Base-by-base conservation (phyloP, 371 early-diverging fungal species). In the Mucor racemosus region DNA sequence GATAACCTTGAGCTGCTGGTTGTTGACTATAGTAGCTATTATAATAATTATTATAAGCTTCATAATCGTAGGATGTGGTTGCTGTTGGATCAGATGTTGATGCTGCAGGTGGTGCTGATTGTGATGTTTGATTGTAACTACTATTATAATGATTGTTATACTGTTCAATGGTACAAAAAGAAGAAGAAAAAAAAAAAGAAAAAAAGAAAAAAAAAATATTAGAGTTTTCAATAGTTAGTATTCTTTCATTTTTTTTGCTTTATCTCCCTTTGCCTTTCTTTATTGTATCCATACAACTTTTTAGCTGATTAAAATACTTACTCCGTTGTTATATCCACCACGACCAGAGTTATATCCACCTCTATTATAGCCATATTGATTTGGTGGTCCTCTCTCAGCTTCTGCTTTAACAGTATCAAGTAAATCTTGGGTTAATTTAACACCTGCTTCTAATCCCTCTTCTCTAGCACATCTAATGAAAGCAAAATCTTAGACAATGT, bases 381-480 rank as follows among this genome's bases (percentile, higher is more conserved):
- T 75, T 66, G 75, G 78, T 60, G 72, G 76, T 65, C 72, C 66
- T 50, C 84, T 68, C 65, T 92, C 88, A 74, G 88, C 86, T 60
- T 96, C 95, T 6, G 71, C 78, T 57, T 81, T 86, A 1, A 96
- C 90, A 0, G 94, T 94, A 54, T 85, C 84, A 4, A 96, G 79
- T 44, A 96, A 82, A 72, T 94, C 92, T 65, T 88, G 77, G 40
- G 92, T 86, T 40, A 94, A 80, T 44, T 83, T 72, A 11, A 85
- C 81, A 3, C 95, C 96, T 39, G 82, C 77, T 40, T 88, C 86
- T 15, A 94, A 72, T 13, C 86, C 86, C 35, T 92, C 92, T 64
- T 93, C 91, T 57, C 73, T 74, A 31, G 76, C 66, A 54, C 90
- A 88, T 41, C 91, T 90, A 73, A 14, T 65, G n/a, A n/a, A n/a